Evolutionary conservation across 139 green algal genomes (phyloP), one percentile per base, ranked within the genome.

Genomic region (Trebouxia sp.): DNA sequence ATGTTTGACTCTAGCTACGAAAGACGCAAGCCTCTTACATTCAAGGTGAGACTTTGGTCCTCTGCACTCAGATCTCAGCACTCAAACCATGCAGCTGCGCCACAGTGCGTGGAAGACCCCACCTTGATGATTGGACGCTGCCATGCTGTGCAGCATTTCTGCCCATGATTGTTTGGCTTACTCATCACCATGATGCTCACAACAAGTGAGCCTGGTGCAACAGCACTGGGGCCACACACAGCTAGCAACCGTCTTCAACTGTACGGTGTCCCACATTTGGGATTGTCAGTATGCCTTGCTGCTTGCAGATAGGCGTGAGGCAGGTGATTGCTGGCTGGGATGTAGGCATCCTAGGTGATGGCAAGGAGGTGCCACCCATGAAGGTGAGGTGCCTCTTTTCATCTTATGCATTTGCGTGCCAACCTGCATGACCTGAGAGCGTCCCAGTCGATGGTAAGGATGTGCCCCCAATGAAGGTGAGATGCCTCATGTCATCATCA

Each of bases 1-100:
- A 89, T 95, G 32, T 98, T 98, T 86, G 95, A 98, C 85, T 91
- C 79, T 56, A 91, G 78, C 74, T 97, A 97, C 72, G 86, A 92
- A 38, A 85, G 95, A 14, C 81, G 92, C 14, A 58, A 85, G 47
- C 95, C 95, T 0, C 91, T 97, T 10, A 77, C 76, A 3, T 97
- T 97, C 90, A 86, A 89, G 82, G 86, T 93, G 3, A 56, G 37
- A n/a, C n/a, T n/a, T n/a, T n/a, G n/a, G n/a, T n/a, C n/a, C n/a
- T n/a, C n/a, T n/a, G n/a, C n/a, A n/a, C n/a, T n/a, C n/a, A n/a
- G n/a, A n/a, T n/a, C n/a, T n/a, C n/a, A n/a, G n/a, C n/a, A n/a
- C n/a, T n/a, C n/a, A n/a, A n/a, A n/a, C n/a, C n/a, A n/a, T n/a
- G n/a, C n/a, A n/a, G n/a, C n/a, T n/a, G n/a, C n/a, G n/a, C n/a